Evolutionary conservation across 257 asterid genomes (phyloP).

Genomic region (Nyctanthes arbortristis): DNA sequence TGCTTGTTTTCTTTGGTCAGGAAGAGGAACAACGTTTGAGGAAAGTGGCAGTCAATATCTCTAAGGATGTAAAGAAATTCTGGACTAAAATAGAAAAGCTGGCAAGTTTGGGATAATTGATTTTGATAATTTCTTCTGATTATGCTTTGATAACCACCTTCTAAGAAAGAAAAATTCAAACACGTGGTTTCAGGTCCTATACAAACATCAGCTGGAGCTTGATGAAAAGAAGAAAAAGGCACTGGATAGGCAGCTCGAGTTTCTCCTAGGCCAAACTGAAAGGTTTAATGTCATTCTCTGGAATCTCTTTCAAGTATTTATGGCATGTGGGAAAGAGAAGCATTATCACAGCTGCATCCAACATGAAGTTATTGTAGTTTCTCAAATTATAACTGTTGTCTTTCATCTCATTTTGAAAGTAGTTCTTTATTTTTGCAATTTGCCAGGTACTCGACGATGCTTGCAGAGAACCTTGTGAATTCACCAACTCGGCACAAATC

Average conservation of each 20-base stretch:
- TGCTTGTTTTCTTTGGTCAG: slow-evolving; percentile 39
- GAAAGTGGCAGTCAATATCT: slow-evolving; percentile 83
- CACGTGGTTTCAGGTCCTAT: slow-evolving; percentile 64
- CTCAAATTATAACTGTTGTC: slow-evolving; percentile 10
- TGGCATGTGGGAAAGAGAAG: background rate
- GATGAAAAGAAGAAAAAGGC: slow-evolving; percentile 94
- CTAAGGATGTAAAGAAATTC: slow-evolving; percentile 94
- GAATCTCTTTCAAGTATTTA: background rate
- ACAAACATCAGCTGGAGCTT: slow-evolving; percentile 90
- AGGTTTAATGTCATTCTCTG: slow-evolving; percentile 44
- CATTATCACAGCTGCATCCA: slow-evolving; percentile 10
- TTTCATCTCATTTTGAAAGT: slow-evolving; percentile 16
- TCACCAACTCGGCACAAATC: slow-evolving; percentile 52
- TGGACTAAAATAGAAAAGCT: slow-evolving; percentile 98
- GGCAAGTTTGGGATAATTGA: slow-evolving; percentile 48
- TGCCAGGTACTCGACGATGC: slow-evolving; percentile 92
- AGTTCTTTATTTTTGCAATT: slow-evolving; percentile 18
- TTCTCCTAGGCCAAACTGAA: slow-evolving; percentile 99
- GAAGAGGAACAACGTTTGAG: slow-evolving; percentile 90
- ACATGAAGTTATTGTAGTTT: slow-evolving; percentile 13
- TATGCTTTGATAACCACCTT: slow-evolving; percentile 7
- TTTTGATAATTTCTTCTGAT: slow-evolving; percentile 11
- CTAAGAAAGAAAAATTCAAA: slow-evolving; percentile 22
- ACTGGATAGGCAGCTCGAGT: slow-evolving; percentile 94
- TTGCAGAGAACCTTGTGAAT: slow-evolving; percentile 91